Base-by-base conservation (phyloP, 371 early-diverging fungal genomes). In the Mucor plumbeus region DNA sequence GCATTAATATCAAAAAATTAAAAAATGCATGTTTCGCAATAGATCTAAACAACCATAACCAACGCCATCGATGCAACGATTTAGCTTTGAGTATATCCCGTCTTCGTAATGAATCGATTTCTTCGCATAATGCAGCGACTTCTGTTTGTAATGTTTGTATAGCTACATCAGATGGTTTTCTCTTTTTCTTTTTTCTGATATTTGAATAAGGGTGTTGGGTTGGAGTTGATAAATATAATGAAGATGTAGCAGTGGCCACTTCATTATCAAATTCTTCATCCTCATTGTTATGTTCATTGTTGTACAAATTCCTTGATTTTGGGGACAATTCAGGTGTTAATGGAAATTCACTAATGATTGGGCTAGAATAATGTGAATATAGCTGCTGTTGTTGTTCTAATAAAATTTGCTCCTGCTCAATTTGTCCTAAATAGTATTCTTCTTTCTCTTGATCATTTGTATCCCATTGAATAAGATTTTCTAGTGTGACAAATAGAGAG, bases 91-190 rank as follows among this genome's bases (percentile, higher is more conserved):
- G 38, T 5, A 59, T 70, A 53, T 55, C 35, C 14, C 55, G 17
- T 55, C 35, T 43, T 36, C 74, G 59, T n/a, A 82, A 26, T 10
- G 64, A 59, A 47, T 81, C 80, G 14, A 84, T 65, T 47, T 79
- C 75, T 60, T 84, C 80, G n/a, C 60, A 60, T 15, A 60, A 11
- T 11, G 60, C 60, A 38, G 40, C 33, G 3, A 60, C 60, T 33
- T 60, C 60, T 19, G 43, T 40, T 17, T 84, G 82, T n/a, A 84
- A 40, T 14, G 48, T 73, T 60, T 83, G 77, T 11, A 85, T 47
- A 6, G 82, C 82, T 35, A 65, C 53, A 56, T 56, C 43, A 0
- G 55, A 47, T 4, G 58, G 17, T 48, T 50, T 56, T 48, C 47
- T 39, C 41, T 61, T 59, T 31, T 50, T 35, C 41, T 35, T 14